These are phyloP conservation scores for Solanum rostratum DNA, from an alignment of 257 asterid genomes.

Conservation along the genomic window DNA sequence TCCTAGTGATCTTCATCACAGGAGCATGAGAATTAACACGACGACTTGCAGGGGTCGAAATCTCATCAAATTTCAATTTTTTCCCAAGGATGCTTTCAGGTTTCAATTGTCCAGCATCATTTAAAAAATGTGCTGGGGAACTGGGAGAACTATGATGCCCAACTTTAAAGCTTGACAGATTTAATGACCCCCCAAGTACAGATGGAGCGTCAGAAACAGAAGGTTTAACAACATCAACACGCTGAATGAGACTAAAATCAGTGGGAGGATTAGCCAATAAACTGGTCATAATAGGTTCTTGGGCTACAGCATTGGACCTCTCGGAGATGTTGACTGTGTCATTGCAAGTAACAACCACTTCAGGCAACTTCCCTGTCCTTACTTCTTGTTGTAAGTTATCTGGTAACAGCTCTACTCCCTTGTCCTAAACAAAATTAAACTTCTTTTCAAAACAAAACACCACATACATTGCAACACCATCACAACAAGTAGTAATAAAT, in stretches of 20 bases:
- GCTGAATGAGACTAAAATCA: constrained; percentile 2
- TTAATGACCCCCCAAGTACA: constrained; percentile 10
- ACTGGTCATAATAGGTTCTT: constrained; percentile 54
- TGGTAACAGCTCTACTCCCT: constrained; percentile 73
- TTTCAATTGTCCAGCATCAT: constrained; percentile 10
- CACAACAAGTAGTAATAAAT: not conserved
- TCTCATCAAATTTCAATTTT: constrained; percentile 13
- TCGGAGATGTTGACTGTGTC: constrained; percentile 14
- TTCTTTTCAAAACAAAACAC: not conserved
- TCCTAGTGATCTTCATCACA: constrained; percentile 1
- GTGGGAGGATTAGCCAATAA: constrained; percentile 23
- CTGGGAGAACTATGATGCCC: constrained; percentile 10
- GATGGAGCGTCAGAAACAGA: constrained; percentile 3
- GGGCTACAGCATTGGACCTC: constrained; percentile 21
- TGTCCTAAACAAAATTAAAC: constrained; percentile 32
- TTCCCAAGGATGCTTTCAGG: constrained; percentile 9
- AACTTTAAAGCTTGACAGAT: not conserved
- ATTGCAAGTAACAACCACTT: constrained; percentile 15
- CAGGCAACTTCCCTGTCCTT: constrained; percentile 51
- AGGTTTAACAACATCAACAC: constrained; percentile 8
- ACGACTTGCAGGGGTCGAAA: not conserved
- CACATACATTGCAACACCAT: not conserved
- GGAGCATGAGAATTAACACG: constrained; percentile 5
- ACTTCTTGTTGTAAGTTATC: constrained; percentile 54
- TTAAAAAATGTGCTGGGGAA: not conserved